phyloP scores from a whole-genome alignment of 2,329 filamentous ascomycete species.

The Ambrosiella xylebori region DNA sequence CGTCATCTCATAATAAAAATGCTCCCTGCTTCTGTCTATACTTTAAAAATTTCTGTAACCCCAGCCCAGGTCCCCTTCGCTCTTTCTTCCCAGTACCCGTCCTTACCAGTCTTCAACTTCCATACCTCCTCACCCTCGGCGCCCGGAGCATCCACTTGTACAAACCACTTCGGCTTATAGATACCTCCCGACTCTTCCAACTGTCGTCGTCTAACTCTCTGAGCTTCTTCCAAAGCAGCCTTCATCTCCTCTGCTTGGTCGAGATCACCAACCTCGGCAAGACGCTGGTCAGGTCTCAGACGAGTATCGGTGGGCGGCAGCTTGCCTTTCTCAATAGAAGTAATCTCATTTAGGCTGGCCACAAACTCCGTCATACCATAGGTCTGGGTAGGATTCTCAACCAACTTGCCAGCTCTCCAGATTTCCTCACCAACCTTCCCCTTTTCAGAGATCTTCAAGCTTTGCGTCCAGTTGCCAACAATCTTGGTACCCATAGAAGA shows the following conservation, averaged over 20 bases:
- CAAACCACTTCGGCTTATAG: slow-evolving; percentile 73
- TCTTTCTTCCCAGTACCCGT: slow-evolving; percentile 87
- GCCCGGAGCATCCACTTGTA: slow-evolving; percentile 38
- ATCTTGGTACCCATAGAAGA: slow-evolving; percentile 49
- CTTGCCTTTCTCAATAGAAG: slow-evolving; percentile 54
- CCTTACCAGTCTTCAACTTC: slow-evolving; percentile 63
- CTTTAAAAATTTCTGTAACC: slow-evolving; percentile 33
- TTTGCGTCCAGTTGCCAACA: slow-evolving; percentile 68
- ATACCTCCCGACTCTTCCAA: slow-evolving; percentile 58
- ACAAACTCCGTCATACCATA: slow-evolving; percentile 86
- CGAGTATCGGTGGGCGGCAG: slow-evolving; percentile 70
- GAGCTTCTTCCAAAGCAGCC: slow-evolving; percentile 66
- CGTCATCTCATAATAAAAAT: background rate
- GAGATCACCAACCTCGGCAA: slow-evolving; percentile 64
- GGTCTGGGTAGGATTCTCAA: slow-evolving; percentile 59
- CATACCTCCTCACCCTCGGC: slow-evolving; percentile 50
- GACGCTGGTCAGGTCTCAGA: slow-evolving; percentile 71
- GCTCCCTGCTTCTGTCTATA: slow-evolving; percentile 3
- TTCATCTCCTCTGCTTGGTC: slow-evolving; percentile 77
- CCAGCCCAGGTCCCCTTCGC: slow-evolving; percentile 47
- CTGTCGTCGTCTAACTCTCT: slow-evolving; percentile 55
- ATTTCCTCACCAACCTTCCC: slow-evolving; percentile 43
- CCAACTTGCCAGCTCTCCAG: slow-evolving; percentile 64
- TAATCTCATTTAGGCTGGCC: slow-evolving; percentile 74
- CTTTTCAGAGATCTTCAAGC: slow-evolving; percentile 48